phyloP scores from a whole-genome alignment of 345 rosid species.

The Hibiscus trionum region DNA sequence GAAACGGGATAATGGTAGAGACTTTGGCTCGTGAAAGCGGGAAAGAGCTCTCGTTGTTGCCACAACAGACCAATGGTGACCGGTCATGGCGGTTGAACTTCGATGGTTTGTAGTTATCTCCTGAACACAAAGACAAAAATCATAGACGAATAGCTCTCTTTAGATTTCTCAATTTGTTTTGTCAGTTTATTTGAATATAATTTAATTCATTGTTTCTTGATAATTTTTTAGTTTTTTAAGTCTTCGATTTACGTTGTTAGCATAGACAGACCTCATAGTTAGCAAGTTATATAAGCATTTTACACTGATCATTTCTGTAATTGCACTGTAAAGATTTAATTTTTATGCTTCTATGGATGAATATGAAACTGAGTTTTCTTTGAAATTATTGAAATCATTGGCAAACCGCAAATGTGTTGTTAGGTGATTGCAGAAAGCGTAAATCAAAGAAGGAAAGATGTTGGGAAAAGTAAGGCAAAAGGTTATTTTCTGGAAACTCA shows the following conservation, averaged over 20 bases:
- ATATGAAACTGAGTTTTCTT: neutral
- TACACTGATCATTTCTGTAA: neutral
- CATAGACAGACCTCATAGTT: neutral
- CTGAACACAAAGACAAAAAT: too few relatives aligned
- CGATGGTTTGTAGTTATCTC: too few relatives aligned
- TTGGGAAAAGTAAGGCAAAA: constrained; percentile 40
- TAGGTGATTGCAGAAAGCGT: neutral
- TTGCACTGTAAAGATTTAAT: neutral
- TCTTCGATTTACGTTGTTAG: neutral
- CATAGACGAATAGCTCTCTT: too few relatives aligned
- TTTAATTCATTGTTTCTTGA: neutral
- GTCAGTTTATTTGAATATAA: neutral
- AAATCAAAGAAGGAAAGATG: constrained; percentile 28
- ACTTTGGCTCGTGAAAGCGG: too few relatives aligned
- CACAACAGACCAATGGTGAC: too few relatives aligned
- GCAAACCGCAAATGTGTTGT: neutral
- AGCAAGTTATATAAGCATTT: too few relatives aligned
- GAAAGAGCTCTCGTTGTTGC: too few relatives aligned
- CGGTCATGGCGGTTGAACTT: too few relatives aligned
- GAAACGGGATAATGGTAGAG: too few relatives aligned
- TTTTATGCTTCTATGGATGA: neutral
- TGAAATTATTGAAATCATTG: neutral
- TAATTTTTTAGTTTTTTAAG: neutral
- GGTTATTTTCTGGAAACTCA: constrained; percentile 21
- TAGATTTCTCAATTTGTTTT: neutral